phyloP scores from a whole-genome alignment of 805 yeast genomes.

The Candida yuanshanica region DNA sequence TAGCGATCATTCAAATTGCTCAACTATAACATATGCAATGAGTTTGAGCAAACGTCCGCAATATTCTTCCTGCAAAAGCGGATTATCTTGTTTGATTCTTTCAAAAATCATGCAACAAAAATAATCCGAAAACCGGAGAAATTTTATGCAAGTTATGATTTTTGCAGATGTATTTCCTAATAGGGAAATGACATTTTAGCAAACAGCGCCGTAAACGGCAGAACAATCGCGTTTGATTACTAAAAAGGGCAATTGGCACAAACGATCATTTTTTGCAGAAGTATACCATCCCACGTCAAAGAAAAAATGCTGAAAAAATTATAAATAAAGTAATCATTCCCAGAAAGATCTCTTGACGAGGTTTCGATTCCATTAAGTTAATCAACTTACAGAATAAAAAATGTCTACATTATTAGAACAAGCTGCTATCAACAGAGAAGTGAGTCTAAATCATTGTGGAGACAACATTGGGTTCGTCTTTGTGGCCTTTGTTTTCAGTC shows the following conservation, averaged over 20 bases:
- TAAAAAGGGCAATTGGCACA: neutral
- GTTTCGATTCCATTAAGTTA: neutral
- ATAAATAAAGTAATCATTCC: neutral
- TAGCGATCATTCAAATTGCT: no score
- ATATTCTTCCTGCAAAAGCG: neutral
- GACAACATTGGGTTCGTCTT: neutral
- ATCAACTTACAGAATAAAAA: neutral
- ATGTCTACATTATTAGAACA: slow-evolving; percentile 8
- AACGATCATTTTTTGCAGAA: neutral
- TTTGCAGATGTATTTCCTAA: neutral
- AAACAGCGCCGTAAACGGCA: neutral
- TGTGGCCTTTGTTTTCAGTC: neutral
- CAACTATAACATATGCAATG: no score
- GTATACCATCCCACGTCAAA: neutral
- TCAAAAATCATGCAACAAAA: neutral
- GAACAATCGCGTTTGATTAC: neutral
- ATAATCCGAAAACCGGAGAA: neutral
- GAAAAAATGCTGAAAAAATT: neutral
- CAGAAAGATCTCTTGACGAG: neutral
- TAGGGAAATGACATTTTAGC: neutral
- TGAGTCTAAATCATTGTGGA: slow-evolving; percentile 4
- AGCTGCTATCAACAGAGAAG: slow-evolving; percentile 14
- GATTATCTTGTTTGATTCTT: neutral
- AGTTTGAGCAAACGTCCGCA: neutral
- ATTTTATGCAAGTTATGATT: neutral